Conservation (phyloP, 2,329 filamentous ascomycete species). For the Colletotrichum scovillei region DNA sequence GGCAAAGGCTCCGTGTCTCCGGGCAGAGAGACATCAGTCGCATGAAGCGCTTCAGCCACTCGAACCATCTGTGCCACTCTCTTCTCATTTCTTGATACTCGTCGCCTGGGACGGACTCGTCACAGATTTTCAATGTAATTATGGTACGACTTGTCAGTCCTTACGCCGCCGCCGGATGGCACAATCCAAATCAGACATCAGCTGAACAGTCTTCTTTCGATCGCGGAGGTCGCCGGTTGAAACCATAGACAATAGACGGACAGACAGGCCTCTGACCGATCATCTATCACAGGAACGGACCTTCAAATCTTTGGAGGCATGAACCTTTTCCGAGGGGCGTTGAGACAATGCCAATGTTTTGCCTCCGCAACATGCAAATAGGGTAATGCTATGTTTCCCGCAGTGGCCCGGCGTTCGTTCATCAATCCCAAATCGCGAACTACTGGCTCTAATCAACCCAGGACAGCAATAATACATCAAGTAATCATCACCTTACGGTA, state of each 20-base stretch:
- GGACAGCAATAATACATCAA: neutral
- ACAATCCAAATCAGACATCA: neutral
- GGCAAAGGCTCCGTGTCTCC: neutral
- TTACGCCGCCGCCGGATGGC: neutral
- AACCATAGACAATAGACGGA: neutral
- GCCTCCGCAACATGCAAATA: slow-evolving; percentile 20
- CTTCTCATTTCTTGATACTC: slow-evolving; percentile 1
- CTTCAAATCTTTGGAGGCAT: neutral
- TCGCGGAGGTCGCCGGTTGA: neutral
- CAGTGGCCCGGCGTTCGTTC: slow-evolving; percentile 8
- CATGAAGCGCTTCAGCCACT: slow-evolving; percentile 25
- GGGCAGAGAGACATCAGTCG: slow-evolving; percentile 1
- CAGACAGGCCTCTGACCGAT: neutral
- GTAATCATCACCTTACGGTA: slow-evolving; percentile 4
- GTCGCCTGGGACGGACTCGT: slow-evolving; percentile 16
- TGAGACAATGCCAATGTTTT: slow-evolving; percentile 35
- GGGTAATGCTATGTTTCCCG: neutral
- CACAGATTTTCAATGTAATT: neutral
- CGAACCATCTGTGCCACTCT: slow-evolving; percentile 17
- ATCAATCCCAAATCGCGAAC: slow-evolving; percentile 22
- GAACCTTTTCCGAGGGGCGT: neutral
- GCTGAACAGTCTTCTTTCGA: neutral
- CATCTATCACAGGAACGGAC: slow-evolving; percentile 4
- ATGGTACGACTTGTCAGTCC: slow-evolving; percentile 13
- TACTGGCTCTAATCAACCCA: neutral